Evolutionary conservation across 2,329 filamentous ascomycete species (phyloP), one percentile per base, ranked within the genome.

Genomic region (Didymellaceae sp.): DNA sequence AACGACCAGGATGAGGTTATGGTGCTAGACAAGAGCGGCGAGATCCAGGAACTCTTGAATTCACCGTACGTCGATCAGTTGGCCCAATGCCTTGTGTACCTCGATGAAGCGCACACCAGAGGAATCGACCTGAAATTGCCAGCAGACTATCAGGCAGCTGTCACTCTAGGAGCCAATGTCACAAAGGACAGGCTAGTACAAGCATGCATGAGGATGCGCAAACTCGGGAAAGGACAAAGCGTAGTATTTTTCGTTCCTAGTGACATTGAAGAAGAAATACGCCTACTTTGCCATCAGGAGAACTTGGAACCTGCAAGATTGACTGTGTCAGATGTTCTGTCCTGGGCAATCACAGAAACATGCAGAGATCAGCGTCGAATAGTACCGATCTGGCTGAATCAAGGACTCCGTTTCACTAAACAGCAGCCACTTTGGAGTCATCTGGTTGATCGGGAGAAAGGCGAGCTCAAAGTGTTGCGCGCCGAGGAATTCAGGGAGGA

Each of bases 161-260:
- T 91, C 0, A 91, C 87, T 0, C 66, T 93, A 0, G 87, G 88
- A 0, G 77, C 84, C 0, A 75, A 77, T 4, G 57, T 90, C 1
- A 87, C 84, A 0, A 92, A 91, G 54, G 89, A 92, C 52, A 75
- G 80, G 11, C 65, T 90, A 0, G 82, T 86, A 0, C 88, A 91
- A 38, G 86, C 86, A 0, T 88, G 86, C 51, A 70, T 70, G 85
- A 47, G 60, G 1, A 31, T 65, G 42, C 39, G 60, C 4, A 83
- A 86, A 51, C 76, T 92, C 0, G 88, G 86, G 0, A 72, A 82
- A 2, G 86, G 86, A 0, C 87, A 91, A 57, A 84, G 82, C 0
- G 79, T 90, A 0, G 73, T 82, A 0, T 89, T 89, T 41, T 83
- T 79, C 45, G 70, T 85, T 1, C 79, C 84, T 0, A 62, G 75